Conservation (phyloP, 139 green algal species). For the Volvox africanus region DNA sequence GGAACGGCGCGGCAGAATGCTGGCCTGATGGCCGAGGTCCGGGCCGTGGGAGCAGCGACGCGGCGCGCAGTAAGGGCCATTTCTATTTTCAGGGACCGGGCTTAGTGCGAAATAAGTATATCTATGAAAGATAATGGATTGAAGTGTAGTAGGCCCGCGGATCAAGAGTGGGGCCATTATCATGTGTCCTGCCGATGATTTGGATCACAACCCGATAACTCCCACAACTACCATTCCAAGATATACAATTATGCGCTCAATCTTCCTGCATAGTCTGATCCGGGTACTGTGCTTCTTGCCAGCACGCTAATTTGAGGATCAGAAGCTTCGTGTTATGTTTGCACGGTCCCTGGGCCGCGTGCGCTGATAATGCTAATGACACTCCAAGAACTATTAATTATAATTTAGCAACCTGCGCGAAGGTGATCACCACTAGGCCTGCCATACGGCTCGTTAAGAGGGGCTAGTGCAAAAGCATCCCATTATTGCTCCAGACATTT, state of each 20-base stretch:
- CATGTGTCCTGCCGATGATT: slow-evolving; percentile 21
- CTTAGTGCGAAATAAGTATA: neutral
- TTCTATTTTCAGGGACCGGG: neutral
- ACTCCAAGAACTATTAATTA: no score
- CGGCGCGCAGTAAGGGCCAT: slow-evolving; percentile 37
- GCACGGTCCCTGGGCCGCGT: no score
- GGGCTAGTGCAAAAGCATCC: no score
- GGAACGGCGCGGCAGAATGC: neutral
- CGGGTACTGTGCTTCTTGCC: no score
- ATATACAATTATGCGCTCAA: neutral
- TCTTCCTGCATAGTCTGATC: no score
- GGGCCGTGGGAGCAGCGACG: neutral
- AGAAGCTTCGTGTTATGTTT: no score
- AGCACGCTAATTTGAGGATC: no score
- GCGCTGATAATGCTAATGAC: no score
- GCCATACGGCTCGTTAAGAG: no score
- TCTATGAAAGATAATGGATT: neutral
- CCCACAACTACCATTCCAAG: neutral
- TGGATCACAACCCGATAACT: neutral
- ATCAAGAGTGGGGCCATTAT: neutral
- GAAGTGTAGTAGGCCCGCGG: neutral
- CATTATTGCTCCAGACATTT: no score
- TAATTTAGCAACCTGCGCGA: no score
- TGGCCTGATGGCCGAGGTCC: neutral
- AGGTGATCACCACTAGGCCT: no score